Conservation (phyloP, 1,284 basidiomycete species). For the Naganishia liquefaciens region DNA sequence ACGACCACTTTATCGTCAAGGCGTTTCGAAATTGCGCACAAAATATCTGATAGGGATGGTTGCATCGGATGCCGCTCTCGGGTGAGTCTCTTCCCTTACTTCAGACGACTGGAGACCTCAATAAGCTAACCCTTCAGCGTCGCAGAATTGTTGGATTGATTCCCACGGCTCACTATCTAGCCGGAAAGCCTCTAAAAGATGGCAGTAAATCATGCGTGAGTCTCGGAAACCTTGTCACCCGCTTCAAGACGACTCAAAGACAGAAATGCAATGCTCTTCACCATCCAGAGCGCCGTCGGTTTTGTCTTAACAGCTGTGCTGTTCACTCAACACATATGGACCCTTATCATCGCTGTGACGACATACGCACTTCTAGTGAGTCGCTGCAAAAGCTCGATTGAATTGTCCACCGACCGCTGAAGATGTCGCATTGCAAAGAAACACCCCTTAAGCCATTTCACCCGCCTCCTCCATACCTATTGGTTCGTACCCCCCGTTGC, state of each 20-base stretch:
- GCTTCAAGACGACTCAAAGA: no score
- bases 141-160: conserved; percentile 40
- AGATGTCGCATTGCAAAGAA: conserved; percentile 35
- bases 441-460: conserved; percentile 45
- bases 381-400: neutral
- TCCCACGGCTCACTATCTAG: conserved; percentile 38
- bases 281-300: conserved; percentile 38
- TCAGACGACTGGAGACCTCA: no score
- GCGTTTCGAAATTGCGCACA: conserved; percentile 45
- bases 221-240: conserved; percentile 23
- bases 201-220: conserved; percentile 43
- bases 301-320: conserved; percentile 44
- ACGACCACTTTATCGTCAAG: conserved; percentile 38
- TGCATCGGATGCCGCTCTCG: conserved; percentile 45
- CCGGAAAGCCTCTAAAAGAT: conserved; percentile 34
- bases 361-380: conserved; percentile 48
- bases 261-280: no score
- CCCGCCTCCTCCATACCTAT: conserved; percentile 42
- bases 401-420: neutral
- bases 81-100: conserved; percentile 39
- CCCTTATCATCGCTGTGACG: conserved; percentile 44
- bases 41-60: conserved; percentile 48
- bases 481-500: conserved; percentile 36
- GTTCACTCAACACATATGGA: conserved; percentile 51
- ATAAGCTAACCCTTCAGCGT: no score